Evolutionary conservation across 2,329 filamentous ascomycete genomes (phyloP).

Genomic region (Ophiocordyceps unilateralis): DNA sequence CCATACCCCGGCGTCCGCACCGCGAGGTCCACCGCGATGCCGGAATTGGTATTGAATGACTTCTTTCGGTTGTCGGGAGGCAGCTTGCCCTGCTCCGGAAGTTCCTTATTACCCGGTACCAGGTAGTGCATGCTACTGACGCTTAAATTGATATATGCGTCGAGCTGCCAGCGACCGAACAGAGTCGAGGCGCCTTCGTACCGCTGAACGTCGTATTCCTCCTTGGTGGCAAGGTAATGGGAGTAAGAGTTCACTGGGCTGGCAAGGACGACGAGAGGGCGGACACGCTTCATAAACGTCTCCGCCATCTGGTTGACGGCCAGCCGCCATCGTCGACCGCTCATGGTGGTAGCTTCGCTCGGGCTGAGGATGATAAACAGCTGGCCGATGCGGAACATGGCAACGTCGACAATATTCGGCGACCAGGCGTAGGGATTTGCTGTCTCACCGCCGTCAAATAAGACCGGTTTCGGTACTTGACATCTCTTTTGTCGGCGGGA

Average conservation of each 20-base stretch:
- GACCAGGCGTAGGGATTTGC: slow-evolving; percentile 67
- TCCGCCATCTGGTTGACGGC: slow-evolving; percentile 39
- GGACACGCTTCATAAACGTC: slow-evolving; percentile 21
- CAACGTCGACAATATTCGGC: slow-evolving; percentile 81
- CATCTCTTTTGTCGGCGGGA: slow-evolving; percentile 53
- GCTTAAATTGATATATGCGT: slow-evolving; percentile 76
- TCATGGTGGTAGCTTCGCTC: slow-evolving; percentile 85
- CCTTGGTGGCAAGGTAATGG: slow-evolving; percentile 61
- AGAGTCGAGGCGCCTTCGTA: slow-evolving; percentile 93
- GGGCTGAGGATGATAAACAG: slow-evolving; percentile 70
- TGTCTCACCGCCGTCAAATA: slow-evolving; percentile 75
- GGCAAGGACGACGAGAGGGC: slow-evolving; percentile 63
- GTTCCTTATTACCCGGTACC: slow-evolving; percentile 17
- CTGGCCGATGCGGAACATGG: slow-evolving; percentile 69
- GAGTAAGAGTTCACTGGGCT: slow-evolving; percentile 84
- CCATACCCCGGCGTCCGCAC: slow-evolving; percentile 55
- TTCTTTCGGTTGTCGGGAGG: slow-evolving; percentile 57
- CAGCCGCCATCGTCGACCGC: slow-evolving; percentile 69
- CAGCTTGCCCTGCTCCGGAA: slow-evolving; percentile 26
- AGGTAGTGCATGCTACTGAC: slow-evolving; percentile 35
- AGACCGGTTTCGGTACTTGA: slow-evolving; percentile 66
- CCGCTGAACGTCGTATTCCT: slow-evolving; percentile 70
- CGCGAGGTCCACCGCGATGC: slow-evolving; percentile 58
- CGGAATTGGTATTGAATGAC: slow-evolving; percentile 63
- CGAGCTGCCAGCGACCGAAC: slow-evolving; percentile 65